Evolutionary conservation across 2,329 filamentous ascomycete genomes (phyloP), one percentile per base, ranked within the genome.

Genomic region (Fusarium oxysporum): DNA sequence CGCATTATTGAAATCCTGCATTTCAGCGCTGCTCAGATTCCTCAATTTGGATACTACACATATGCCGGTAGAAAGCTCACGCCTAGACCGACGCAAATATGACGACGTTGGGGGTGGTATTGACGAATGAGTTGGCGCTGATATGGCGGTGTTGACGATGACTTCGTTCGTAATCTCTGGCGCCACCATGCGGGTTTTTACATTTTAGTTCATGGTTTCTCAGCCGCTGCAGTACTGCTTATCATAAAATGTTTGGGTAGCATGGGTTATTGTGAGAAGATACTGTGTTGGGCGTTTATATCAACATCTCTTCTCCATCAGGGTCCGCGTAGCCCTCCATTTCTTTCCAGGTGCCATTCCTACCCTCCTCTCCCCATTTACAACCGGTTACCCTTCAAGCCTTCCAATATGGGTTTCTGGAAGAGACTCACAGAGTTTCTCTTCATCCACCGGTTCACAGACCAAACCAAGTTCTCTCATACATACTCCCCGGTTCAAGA

Each of bases 351-450:
- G 21, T 23, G 14, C 2, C 51, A 0, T 43, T 28, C 8, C 8
- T 11, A 55, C 25, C 25, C 21, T 32, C 35, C 28, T 30, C 25
- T 14, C 23, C n/a, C 12, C 19, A 8, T 21, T 35, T 43, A 5
- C 40, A 16, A 10, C 11, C 9, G 21, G n/a, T 14, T 16, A 51
- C 48, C 21, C 2, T 35, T 17, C 3, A 2, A 54, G 35, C 3
- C 6, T 23, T n/a, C 13, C 35, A 30, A n/a, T 5, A 62, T 56
- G 58, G 58, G 58, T 23, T 61, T 61, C 23, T 61, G 48, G 58
- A 61, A 61, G 19, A 61, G 48, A 35, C 48, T 61, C 10, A 56
- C 58, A 2, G 48, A 61, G 48, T 61, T 61, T 41, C 58, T 61
- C n/a, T 55, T 61, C 5, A 30, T 55, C 4, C 23, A 55, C 1